These are phyloP conservation scores for Gloeopeniophorella convolvens DNA, from an alignment of 768 basidiomycete genomes.

Conservation along the genomic window DNA sequence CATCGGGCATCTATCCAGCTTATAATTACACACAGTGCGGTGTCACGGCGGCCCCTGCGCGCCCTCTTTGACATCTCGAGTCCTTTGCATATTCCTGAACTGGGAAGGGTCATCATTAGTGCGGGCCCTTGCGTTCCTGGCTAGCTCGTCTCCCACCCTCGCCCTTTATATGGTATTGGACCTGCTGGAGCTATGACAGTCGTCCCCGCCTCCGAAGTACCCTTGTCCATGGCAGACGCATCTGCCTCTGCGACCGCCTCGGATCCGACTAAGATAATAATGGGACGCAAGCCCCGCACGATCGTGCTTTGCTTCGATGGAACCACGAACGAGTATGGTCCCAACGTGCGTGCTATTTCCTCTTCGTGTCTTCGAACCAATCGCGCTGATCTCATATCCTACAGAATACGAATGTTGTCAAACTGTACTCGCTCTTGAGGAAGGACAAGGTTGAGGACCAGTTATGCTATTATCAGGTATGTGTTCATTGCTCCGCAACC, in stretches of 20 bases:
- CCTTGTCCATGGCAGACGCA: not conserved
- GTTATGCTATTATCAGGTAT: constrained; percentile 62
- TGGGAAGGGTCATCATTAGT: not conserved
- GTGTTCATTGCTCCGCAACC: not conserved
- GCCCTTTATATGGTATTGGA: not conserved
- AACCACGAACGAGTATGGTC: constrained; percentile 9
- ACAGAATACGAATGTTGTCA: constrained; percentile 38
- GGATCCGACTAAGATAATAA: constrained; percentile 13
- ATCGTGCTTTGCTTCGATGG: constrained; percentile 20
- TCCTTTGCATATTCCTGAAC: not conserved
- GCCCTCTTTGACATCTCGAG: not conserved
- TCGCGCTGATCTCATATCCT: not conserved
- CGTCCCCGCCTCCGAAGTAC: not conserved
- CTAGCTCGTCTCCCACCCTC: not conserved
- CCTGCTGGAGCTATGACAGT: not conserved
- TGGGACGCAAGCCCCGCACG: constrained; percentile 9
- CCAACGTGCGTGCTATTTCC: not conserved
- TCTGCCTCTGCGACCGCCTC: not conserved
- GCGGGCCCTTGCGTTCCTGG: too few species aligned
- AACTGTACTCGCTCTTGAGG: constrained; percentile 32
- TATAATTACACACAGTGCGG: not conserved
- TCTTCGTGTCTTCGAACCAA: not conserved
- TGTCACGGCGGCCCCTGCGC: not conserved
- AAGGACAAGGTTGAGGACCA: constrained; percentile 34
- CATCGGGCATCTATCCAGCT: too few species aligned